Base-by-base conservation (phyloP, 1,139 yeast genomes). In the Trichomonascaceae sp. region DNA sequence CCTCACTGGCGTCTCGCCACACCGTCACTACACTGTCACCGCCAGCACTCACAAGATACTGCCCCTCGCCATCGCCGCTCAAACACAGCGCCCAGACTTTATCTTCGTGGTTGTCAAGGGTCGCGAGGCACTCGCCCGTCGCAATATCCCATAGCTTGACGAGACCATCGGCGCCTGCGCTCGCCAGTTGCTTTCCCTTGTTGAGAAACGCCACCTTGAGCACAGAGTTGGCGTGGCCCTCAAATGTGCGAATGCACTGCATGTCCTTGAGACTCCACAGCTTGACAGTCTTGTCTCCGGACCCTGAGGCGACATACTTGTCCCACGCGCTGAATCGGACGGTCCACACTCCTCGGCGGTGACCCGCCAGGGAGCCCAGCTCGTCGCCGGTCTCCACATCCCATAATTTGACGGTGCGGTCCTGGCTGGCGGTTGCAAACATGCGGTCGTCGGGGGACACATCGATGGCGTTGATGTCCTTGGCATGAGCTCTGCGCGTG, bases 361-460 rank as follows among this genome's bases (percentile, higher is more conserved):
- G 98, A 16, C 95, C 96, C 41, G 76, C 72, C 42, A 92, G 62
- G 4, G 89, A 68, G 4, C 94, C 96, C 13, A 80, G 62, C 3
- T 79, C 72, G 56, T 89, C 96, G 35, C 98, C 97, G 11, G 72
- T 61, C 28, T 74, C 78, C 25, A 73, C 51, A 49, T 80, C 76
- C 97, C 97, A 92, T 4, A 89, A 62, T 54, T 92, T 89, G 42
- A 80, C 92, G 3, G 87, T 69, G 49, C 87, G 81, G 54, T 89
- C 99, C 55, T 81, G 93, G n/a, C 95, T 81, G 1, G 95, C 97
- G 3, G 96, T 79, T 1, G 95, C 97, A 50, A 89, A 75, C 41
- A 67, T 65, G 43, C 77, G 79, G 56, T 89, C 93, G 50, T 87
- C 85, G 9, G 96, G 94, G 4, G 96, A 69, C 2, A 89, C 66